A percentile compares a stretch with the other conserved stretches of the same genome.
Conservation (phyloP, 805 yeast genomes). For the Myxozyma vanderwaltii region DNA sequence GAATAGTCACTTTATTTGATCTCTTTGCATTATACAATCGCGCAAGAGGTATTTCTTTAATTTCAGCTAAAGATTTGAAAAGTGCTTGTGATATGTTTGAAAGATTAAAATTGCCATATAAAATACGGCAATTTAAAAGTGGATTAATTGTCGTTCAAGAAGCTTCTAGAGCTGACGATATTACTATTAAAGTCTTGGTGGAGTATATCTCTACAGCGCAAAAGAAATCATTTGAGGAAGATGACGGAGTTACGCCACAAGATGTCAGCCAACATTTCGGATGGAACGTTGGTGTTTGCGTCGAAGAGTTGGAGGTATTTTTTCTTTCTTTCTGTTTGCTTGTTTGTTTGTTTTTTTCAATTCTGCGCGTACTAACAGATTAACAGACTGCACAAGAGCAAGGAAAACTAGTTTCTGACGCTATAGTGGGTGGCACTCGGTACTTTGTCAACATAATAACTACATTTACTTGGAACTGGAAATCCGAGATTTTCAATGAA, state of each 20-base stretch:
- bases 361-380: no score
- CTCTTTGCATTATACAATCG: slow-evolving; percentile 65
- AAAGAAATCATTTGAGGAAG: slow-evolving; percentile 2
- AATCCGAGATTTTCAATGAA: slow-evolving; percentile 1
- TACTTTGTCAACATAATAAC: slow-evolving; percentile 54
- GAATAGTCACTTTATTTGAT: slow-evolving; percentile 63
- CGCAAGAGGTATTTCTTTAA: slow-evolving; percentile 63
- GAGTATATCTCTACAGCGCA: slow-evolving; percentile 13
- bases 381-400: slow-evolving; percentile 7
- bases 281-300: slow-evolving; percentile 68
- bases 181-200: slow-evolving; percentile 36
- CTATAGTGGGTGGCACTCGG: slow-evolving; percentile 64
- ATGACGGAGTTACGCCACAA: slow-evolving; percentile 41
- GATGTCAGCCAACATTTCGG: slow-evolving; percentile 30
- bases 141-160: slow-evolving; percentile 50
- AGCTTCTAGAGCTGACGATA: slow-evolving; percentile 42
- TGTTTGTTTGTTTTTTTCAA: slow-evolving; percentile 45
- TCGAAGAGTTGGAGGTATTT: slow-evolving; percentile 64
- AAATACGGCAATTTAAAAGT: slow-evolving; percentile 46
- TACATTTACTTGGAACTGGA: slow-evolving; percentile 8
- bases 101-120: slow-evolving; percentile 58
- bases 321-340: slow-evolving; percentile 55
- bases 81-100: slow-evolving; percentile 63
- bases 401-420: slow-evolving; percentile 48
- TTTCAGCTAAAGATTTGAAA: slow-evolving; percentile 68